Conservation (phyloP, 352 stramenopile genomes). For the Phytopythium delawarense region DNA sequence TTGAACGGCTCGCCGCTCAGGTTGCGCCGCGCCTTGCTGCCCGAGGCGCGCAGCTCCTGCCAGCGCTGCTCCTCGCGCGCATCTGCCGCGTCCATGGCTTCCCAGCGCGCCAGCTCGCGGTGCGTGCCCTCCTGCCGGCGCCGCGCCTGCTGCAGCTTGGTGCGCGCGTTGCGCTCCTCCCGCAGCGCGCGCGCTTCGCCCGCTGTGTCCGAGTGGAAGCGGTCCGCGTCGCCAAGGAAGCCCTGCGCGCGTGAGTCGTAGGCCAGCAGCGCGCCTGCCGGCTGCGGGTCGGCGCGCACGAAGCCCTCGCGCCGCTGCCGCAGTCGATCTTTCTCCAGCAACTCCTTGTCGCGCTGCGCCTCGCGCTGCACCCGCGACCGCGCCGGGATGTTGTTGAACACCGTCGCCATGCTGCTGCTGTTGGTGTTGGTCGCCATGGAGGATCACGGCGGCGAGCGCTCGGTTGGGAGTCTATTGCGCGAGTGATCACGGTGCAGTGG, state of each 20-base stretch:
- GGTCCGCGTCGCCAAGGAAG: slow-evolving; percentile 82
- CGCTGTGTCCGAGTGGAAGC: slow-evolving; percentile 88
- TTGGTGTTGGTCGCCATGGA: neutral
- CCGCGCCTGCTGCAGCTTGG: slow-evolving; percentile 59
- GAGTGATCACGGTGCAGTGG: neutral
- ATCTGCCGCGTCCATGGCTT: slow-evolving; percentile 64
- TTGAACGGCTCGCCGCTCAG: slow-evolving; percentile 86
- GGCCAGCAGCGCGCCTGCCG: slow-evolving; percentile 64
- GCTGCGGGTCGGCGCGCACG: slow-evolving; percentile 56
- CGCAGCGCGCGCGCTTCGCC: slow-evolving; percentile 72
- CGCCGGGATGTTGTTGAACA: slow-evolving; percentile 81
- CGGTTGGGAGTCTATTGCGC: neutral
- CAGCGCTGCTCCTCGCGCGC: slow-evolving; percentile 69
- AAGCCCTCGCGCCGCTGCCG: slow-evolving; percentile 63
- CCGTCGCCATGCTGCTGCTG: neutral
- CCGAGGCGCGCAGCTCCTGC: slow-evolving; percentile 47
- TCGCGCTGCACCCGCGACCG: slow-evolving; percentile 62
- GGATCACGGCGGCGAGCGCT: too few species aligned
- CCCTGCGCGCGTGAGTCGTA: slow-evolving; percentile 57
- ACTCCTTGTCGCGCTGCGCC: slow-evolving; percentile 72
- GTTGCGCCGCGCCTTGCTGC: slow-evolving; percentile 85
- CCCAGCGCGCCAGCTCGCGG: slow-evolving; percentile 83
- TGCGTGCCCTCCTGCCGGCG: slow-evolving; percentile 57
- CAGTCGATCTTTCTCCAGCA: slow-evolving; percentile 70
- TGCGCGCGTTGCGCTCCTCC: slow-evolving; percentile 43